Evolutionary conservation across 208 protist species (phyloP), one percentile per base, ranked within the genome.

Genomic region (Trichomonas gallinae): DNA sequence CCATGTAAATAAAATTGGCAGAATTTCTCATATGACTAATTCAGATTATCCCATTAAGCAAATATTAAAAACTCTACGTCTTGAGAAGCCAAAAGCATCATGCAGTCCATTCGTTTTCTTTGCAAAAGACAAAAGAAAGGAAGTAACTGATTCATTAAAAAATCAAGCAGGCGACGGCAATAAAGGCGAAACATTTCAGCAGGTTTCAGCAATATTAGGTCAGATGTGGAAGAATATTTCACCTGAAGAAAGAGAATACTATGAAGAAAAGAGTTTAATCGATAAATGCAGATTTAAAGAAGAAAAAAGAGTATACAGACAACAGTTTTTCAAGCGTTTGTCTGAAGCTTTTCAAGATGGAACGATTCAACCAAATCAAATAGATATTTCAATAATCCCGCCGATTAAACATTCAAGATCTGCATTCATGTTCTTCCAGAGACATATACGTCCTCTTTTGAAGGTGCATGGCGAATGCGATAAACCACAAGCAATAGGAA

Each of bases 61-160:
- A 48, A 48, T 91, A 34, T 91, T 45, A 45, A 91, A 91, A 91
- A 36, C 42, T 34, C 42, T 91, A n/a, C 45, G 42, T 2, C 9
- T 91, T 1, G 83, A 91, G 48, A 91, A 91, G 23, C 83, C 83
- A 45, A 91, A 91, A 48, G 83, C 83, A 21, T 91, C 83, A 21
- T 91, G 83, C n/a, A 91, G 83, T 21, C n/a, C 83, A n/a, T 91
- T 91, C n/a, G 83, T 91, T 21, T 91, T 91, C n/a, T 91, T 91
- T 91, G 83, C 40, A 1, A 91, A 91, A 48, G 36, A 91, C n/a
- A 45, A 38, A 36, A 3, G 83, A 45, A 91, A 91, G 17, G 42
- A 91, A 48, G n/a, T 91, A 48, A 58, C 49, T 58, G 49, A 58
- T 21, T 58, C 49, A 58, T 58, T 58, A 58, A 58, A 58, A 58